Conservation (phyloP, 2,329 filamentous ascomycete species). For the Aspergillus uvarum region DNA sequence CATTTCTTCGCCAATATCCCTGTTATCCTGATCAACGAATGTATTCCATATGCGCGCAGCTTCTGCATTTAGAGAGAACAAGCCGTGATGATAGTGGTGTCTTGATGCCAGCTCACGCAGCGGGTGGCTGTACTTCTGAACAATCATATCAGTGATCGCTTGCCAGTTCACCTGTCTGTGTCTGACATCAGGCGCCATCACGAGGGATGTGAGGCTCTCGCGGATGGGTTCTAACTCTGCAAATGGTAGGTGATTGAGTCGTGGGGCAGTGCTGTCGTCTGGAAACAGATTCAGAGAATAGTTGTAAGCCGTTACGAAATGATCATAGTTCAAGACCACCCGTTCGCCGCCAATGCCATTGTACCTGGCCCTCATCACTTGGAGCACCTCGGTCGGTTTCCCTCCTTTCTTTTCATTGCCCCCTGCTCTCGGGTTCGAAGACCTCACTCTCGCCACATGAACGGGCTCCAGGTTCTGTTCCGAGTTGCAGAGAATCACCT, state of each 20-base stretch:
- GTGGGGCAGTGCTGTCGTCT: background rate
- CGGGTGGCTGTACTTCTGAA: background rate
- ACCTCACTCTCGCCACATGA: background rate
- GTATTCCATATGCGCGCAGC: background rate
- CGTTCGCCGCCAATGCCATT: background rate
- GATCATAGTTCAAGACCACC: background rate
- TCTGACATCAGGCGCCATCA: background rate
- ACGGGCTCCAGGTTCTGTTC: background rate
- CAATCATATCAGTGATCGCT: background rate
- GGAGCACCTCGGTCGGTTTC: background rate
- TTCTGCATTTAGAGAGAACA: background rate
- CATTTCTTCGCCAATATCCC: background rate
- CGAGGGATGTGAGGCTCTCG: background rate
- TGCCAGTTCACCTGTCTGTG: background rate
- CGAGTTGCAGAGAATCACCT: background rate
- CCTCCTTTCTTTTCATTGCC: background rate
- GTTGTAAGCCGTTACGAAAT: constrained; percentile 1
- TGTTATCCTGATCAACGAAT: background rate
- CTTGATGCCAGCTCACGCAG: background rate
- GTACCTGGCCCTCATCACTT: background rate
- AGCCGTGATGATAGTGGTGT: background rate
- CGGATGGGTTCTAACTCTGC: background rate
- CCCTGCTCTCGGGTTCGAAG: background rate
- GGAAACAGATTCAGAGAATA: background rate
- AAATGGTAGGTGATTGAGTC: background rate